Conservation (phyloP, 345 rosid genomes). For the Rubroshorea leprosula region DNA sequence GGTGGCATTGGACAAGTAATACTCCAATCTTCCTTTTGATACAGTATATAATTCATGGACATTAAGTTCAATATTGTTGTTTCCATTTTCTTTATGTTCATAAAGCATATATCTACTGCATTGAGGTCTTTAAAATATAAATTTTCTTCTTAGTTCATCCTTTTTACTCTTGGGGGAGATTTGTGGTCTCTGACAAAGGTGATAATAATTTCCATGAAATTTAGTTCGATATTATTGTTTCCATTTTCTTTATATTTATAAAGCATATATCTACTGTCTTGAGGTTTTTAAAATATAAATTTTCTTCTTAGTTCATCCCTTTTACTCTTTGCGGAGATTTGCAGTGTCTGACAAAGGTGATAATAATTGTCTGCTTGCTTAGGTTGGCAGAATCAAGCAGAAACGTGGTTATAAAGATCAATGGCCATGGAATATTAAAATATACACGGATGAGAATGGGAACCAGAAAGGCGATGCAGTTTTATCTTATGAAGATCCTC, state of each 20-base stretch:
- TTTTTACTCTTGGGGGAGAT: not conserved
- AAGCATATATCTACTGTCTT: not conserved
- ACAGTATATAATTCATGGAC: not conserved
- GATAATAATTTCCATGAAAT: conserved; percentile 4
- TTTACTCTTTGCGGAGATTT: not conserved
- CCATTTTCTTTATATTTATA: not conserved
- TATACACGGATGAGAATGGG: conserved; percentile 91
- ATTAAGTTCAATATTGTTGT: not conserved
- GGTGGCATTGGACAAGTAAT: conserved; percentile 98
- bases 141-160: no score
- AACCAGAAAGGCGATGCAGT: conserved; percentile 88
- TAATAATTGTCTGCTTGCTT: conserved; percentile 7
- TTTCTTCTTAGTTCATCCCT: not conserved
- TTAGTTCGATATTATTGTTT: not conserved
- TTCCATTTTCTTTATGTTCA: conserved; percentile 2
- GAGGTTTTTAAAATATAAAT: no score
- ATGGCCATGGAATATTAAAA: conserved; percentile 94
- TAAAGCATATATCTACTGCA: not conserved
- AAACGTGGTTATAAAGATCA: conserved; percentile 97
- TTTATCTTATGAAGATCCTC: conserved; percentile 92
- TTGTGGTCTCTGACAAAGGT: conserved; percentile 5
- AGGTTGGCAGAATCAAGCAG: conserved; percentile 97
- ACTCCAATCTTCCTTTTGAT: conserved; percentile 20
- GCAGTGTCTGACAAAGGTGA: conserved; percentile 7
- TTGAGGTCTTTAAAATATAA: no score